Evolutionary conservation across 176 grass and related monocot species (phyloP), one percentile per base, ranked within the genome.

Genomic region (Avena sativa): DNA sequence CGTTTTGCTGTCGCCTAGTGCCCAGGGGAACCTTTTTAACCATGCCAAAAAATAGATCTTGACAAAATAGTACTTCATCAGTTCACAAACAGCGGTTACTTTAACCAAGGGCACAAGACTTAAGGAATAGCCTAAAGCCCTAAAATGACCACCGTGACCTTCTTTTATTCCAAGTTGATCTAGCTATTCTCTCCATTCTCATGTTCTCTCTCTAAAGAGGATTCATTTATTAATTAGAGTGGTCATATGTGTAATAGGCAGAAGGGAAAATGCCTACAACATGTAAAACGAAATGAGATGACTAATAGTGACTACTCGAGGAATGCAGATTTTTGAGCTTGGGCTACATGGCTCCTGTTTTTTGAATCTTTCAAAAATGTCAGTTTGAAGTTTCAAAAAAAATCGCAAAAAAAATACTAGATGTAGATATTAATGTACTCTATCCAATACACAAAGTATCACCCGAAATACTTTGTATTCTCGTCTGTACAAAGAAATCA

Each of bases 141-240:
- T 28, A 49, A 75, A 51, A 75, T 30, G 48, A 30, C 23, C 1
- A 53, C 73, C 73, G 53, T 30, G 13, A 48, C 23, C 14, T 76
- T 76, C 48, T 76, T 15, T 76, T 76, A 76, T 23, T 53, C 73
- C 73, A 30, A 4, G 25, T 76, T 55, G 28, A 55, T 56, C 50
- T 19, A 56, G 50, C 16, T 56, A 56, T 77, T 77, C 50, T 56
- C 50, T 56, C 9, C 10, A 77, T 56, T 77, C 50, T 56, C 50
- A 56, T 32, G 16, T 56, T 56, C 25, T 15, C 74, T 56, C 16
- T 56, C 25, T 34, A 77, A 76, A 12, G 13, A 76, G 49, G 25
- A 51, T 16, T 1, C 25, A 76, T 55, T 51, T 2, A 76, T 53
- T 69, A 19, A 69, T 38, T 40, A 47, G 23, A 75, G 26, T 76